These are phyloP conservation scores for Biscutella auriculata DNA, from an alignment of 441 rosid species.

Conservation along the genomic window DNA sequence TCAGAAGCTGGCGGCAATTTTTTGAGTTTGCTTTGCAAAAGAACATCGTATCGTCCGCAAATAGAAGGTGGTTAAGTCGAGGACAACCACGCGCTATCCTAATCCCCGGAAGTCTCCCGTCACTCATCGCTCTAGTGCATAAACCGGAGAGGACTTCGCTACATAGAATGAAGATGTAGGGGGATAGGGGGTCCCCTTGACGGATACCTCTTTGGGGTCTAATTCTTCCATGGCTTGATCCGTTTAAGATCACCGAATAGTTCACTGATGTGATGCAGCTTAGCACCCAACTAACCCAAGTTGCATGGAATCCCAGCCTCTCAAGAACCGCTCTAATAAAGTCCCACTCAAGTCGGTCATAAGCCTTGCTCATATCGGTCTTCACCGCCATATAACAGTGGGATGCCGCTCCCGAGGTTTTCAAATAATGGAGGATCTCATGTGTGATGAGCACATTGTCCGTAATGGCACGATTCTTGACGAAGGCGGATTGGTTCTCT, in stretches of 20 bases:
- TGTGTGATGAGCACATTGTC: background rate
- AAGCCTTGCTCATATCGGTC: background rate
- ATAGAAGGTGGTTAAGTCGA: background rate
- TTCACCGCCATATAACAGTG: background rate
- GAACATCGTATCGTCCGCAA: background rate
- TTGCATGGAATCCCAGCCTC: too few species aligned
- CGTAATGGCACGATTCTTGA: background rate
- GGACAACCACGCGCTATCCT: background rate
- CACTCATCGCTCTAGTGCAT: background rate
- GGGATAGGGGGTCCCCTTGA: background rate
- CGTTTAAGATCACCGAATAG: background rate
- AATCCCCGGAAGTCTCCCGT: background rate
- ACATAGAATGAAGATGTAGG: background rate
- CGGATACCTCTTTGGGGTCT: background rate
- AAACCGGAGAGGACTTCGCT: background rate
- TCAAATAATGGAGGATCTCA: background rate
- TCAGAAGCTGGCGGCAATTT: background rate
- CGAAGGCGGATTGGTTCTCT: background rate
- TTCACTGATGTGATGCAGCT: background rate
- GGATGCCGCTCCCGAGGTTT: background rate
- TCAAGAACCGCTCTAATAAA: background rate
- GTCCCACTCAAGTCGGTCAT: background rate
- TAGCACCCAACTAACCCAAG: background rate
- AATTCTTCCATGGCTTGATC: background rate
- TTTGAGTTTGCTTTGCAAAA: background rate